Conservation (phyloP, 2,329 filamentous ascomycete species). For the Delphinella strobiligena region DNA sequence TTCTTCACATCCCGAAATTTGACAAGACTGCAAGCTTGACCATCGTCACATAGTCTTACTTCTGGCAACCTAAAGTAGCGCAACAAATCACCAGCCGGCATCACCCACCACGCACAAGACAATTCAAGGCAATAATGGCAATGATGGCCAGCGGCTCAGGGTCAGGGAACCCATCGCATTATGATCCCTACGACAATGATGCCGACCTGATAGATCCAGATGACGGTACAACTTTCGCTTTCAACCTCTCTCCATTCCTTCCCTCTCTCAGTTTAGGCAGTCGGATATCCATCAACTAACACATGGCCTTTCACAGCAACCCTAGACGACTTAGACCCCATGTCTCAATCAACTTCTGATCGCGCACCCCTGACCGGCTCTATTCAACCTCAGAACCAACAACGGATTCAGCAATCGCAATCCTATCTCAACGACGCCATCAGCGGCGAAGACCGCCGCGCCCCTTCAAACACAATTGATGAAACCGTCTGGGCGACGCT, state of each 20-base stretch:
- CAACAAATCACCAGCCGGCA: no score
- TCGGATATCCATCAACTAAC: not conserved
- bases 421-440: conserved; percentile 81
- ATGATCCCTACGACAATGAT: conserved; percentile 34
- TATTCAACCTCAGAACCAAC: conserved; percentile 51
- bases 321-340: conserved; percentile 82
- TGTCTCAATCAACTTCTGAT: conserved; percentile 53
- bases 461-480: conserved; percentile 87
- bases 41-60: no score
- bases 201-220: conserved; percentile 42
- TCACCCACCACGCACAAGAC: no score
- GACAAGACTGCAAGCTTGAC: no score
- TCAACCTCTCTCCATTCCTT: no score
- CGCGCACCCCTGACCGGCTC: conserved; percentile 70
- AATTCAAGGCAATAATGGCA: conserved; percentile 31
- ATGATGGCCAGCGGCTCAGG: conserved; percentile 31
- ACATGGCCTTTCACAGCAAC: conserved; percentile 43
- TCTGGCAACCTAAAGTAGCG: no score
- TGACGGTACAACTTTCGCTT: conserved; percentile 29
- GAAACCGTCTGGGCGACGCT: conserved; percentile 97
- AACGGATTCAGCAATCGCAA: conserved; percentile 50
- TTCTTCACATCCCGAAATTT: no score
- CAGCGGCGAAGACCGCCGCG: conserved; percentile 81
- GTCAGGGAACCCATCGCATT: conserved; percentile 24
- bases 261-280: no score